Evolutionary conservation across 345 rosid genomes (phyloP).

Genomic region (Linum tenue): DNA sequence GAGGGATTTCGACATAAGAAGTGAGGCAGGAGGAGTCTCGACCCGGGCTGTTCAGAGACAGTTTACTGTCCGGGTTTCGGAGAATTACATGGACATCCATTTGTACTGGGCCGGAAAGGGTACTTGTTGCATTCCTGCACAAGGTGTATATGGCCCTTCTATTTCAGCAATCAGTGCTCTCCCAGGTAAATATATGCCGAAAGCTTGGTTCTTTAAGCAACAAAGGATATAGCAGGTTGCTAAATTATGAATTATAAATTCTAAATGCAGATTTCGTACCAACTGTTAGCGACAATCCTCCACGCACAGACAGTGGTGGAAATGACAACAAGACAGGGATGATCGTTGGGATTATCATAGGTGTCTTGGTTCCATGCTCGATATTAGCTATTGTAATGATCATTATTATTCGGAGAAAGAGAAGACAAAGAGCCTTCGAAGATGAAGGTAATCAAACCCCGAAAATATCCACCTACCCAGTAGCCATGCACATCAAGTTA

Average conservation of each 20-base stretch:
- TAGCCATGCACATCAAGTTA: neutral
- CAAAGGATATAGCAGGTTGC: neutral
- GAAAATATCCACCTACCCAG: neutral
- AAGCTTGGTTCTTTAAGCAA: neutral
- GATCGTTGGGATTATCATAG: slow-evolving; percentile 48
- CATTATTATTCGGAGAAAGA: slow-evolving; percentile 33
- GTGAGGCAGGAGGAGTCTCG: slow-evolving; percentile 26
- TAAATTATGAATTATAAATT: slow-evolving; percentile 8
- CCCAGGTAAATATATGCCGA: slow-evolving; percentile 30
- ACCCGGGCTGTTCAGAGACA: slow-evolving; percentile 12
- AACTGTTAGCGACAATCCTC: slow-evolving; percentile 43
- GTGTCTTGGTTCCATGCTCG: slow-evolving; percentile 32
- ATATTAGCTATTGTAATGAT: slow-evolving; percentile 25
- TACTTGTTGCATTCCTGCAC: slow-evolving; percentile 22
- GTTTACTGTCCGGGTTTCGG: slow-evolving; percentile 12
- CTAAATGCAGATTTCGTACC: slow-evolving; percentile 51
- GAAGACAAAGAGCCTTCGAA: slow-evolving; percentile 21
- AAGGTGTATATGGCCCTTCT: slow-evolving; percentile 30
- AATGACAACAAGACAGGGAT: slow-evolving; percentile 31
- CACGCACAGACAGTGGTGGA: slow-evolving; percentile 21
- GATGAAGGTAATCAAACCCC: slow-evolving; percentile 45
- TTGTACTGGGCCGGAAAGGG: slow-evolving; percentile 34
- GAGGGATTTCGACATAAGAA: slow-evolving; percentile 26
- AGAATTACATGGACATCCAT: slow-evolving; percentile 29
- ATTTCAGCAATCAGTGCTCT: slow-evolving; percentile 45